Base-by-base conservation (phyloP, 2,329 filamentous ascomycete species). In the Aurifilum marmelostoma region DNA sequence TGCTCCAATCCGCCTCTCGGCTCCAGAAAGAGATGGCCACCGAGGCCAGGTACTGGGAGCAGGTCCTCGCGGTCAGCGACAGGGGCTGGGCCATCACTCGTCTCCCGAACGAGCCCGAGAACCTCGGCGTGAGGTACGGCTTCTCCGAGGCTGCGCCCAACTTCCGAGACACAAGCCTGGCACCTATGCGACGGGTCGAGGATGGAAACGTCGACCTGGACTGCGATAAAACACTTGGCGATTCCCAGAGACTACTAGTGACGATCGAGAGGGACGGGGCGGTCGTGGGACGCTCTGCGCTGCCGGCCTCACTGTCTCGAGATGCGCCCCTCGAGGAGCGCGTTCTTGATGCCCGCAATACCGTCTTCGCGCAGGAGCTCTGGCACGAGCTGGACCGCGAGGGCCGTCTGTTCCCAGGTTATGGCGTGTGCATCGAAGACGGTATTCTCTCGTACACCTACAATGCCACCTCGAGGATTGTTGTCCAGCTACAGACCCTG, bases 371-470 rank as follows among this genome's bases (percentile, higher is more conserved):
- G 37, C 90, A 94, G 76, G 96, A 99, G 77, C 82, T 99, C 1
- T 97, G 94, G 86, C 90, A 97, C 74, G 96, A 99, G 79, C 84
- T 98, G 70, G 90, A 91, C 65, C 87, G 93, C 24, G 96, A 99
- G 79, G 89, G 92, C 0, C 90, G 94, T 21, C 85, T 85, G 0
- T 83, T 97, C 29, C 85, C 90, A 3, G 88, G 89, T 14, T 89
- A 92, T 70, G 88, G 90, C 12, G 90, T 97, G 16, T 86, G 85
- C 34, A 86, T 89, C 18, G 84, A 88, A 47, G 88, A 85, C 18
- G 81, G 87, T 34, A 80, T 83, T 3, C 83, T 93, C 56, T 82
- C 83, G 12, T 88, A 89, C 74, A 80, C 84, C 3, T 77, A 88
- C 1, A 82, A 84, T n/a, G 75, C 83, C 0, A 78, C 83, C 3